Conservation (phyloP, 2,329 filamentous ascomycete species). For the Penicillium concentricum region DNA sequence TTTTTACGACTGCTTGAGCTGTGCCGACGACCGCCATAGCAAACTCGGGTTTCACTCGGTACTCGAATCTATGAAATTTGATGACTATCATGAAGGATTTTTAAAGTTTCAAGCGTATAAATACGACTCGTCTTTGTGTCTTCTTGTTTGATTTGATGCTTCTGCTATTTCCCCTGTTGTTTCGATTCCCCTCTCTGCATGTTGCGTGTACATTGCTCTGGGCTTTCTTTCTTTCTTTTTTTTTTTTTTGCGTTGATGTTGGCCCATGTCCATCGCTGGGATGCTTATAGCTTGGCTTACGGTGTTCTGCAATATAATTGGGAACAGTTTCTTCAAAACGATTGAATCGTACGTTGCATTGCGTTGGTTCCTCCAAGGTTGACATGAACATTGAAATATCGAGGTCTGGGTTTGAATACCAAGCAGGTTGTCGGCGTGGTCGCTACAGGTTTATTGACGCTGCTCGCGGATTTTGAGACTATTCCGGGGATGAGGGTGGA, state of each 20-base stretch:
- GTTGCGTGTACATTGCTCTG: slow-evolving; percentile 24
- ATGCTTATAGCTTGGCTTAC: slow-evolving; percentile 13
- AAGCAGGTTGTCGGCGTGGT: neutral
- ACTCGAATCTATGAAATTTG: slow-evolving; percentile 5
- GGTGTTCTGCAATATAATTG: slow-evolving; percentile 11
- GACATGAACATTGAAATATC: neutral
- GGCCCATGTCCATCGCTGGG: slow-evolving; percentile 9
- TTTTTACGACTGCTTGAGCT: slow-evolving; percentile 28
- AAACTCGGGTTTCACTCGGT: slow-evolving; percentile 6
- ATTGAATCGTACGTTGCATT: neutral
- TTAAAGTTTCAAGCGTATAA: slow-evolving; percentile 18
- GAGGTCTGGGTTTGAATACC: neutral
- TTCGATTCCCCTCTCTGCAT: slow-evolving; percentile 34
- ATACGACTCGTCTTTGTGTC: slow-evolving; percentile 17
- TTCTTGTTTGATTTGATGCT: slow-evolving; percentile 17
- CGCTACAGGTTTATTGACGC: neutral
- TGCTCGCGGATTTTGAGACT: neutral
- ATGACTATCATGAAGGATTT: slow-evolving; percentile 21
- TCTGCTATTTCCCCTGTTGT: slow-evolving; percentile 16
- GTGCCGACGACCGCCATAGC: neutral
- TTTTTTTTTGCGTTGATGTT: slow-evolving; percentile 10
- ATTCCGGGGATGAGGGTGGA: neutral
- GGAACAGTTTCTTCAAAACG: slow-evolving; percentile 1
- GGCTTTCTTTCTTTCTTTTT: slow-evolving; percentile 8
- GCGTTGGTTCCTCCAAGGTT: neutral